A percentile compares a stretch with the other conserved stretches of the same genome.
phyloP scores from a whole-genome alignment of 306 rosid species.

The Vigna angularis region DNA sequence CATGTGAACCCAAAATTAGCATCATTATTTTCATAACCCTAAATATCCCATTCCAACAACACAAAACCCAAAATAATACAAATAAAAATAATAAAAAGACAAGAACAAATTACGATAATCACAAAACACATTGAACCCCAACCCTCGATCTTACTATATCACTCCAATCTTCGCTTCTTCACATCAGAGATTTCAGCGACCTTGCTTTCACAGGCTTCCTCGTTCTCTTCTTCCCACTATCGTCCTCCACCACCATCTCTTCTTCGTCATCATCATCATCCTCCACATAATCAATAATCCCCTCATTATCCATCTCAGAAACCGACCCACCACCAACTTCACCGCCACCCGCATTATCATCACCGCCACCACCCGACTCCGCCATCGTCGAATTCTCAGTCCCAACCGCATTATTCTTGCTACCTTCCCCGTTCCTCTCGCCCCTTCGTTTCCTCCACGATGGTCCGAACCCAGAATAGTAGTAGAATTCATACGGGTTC shows the following conservation, averaged over 20 bases:
- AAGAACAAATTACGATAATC: slow-evolving; percentile 29
- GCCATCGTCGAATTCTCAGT: not conserved
- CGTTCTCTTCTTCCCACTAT: slow-evolving; percentile 62
- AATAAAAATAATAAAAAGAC: slow-evolving; percentile 19
- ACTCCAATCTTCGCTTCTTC: slow-evolving; percentile 19
- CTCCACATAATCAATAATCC: slow-evolving; percentile 55
- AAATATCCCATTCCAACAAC: slow-evolving; percentile 38
- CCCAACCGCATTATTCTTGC: not conserved
- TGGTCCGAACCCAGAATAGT: slow-evolving; percentile 90
- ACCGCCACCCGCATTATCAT: not conserved
- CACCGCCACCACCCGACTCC: not conserved
- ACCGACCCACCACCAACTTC: not conserved
- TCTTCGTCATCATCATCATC: slow-evolving; percentile 63
- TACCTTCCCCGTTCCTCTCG: slow-evolving; percentile 47
- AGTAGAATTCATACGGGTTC: slow-evolving; percentile 74
- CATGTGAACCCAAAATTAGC: slow-evolving; percentile 39
- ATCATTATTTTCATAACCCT: slow-evolving; percentile 50
- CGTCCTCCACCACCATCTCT: slow-evolving; percentile 46
- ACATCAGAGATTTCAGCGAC: slow-evolving; percentile 89
- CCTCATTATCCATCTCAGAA: slow-evolving; percentile 39
- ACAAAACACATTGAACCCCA: slow-evolving; percentile 42
- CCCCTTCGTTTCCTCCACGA: slow-evolving; percentile 68
- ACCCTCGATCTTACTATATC: slow-evolving; percentile 42
- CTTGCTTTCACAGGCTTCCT: slow-evolving; percentile 89
- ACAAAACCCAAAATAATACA: not conserved